These are phyloP conservation scores for Colletotrichum ledebouriae DNA, from an alignment of 2,329 filamentous ascomycete species.

Conservation along the genomic window DNA sequence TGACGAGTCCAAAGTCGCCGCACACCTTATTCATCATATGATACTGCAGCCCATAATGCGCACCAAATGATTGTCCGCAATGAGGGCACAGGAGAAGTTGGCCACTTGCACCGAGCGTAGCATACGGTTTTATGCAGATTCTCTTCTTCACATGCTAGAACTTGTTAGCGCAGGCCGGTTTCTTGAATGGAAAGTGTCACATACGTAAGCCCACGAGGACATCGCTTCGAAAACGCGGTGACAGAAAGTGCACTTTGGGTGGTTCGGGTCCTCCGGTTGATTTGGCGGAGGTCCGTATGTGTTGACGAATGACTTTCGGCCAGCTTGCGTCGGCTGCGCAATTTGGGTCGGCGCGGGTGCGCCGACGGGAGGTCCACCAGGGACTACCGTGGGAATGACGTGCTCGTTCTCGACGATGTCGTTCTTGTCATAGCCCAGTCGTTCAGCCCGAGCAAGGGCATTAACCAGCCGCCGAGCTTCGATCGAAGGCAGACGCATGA, in stretches of 20 bases:
- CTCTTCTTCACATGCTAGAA: constrained; percentile 53
- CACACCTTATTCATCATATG: constrained; percentile 62
- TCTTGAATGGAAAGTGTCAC: not conserved
- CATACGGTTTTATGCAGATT: constrained; percentile 49
- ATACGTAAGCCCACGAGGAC: constrained; percentile 38
- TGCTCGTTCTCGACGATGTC: constrained; percentile 64
- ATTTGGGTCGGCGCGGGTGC: not conserved
- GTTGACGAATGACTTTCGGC: not conserved
- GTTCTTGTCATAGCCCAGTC: constrained; percentile 66
- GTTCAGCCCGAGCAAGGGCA: constrained; percentile 67
- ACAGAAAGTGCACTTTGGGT: constrained; percentile 41
- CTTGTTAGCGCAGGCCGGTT: not conserved
- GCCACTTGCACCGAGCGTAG: constrained; percentile 42
- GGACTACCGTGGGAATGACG: constrained; percentile 51
- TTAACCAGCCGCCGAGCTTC: constrained; percentile 68
- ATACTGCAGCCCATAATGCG: constrained; percentile 57
- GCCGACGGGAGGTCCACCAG: not conserved
- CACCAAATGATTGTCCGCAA: constrained; percentile 62
- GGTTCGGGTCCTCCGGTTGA: not conserved
- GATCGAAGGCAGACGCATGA: constrained; percentile 65
- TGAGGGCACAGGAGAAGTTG: constrained; percentile 53
- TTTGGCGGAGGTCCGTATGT: not conserved
- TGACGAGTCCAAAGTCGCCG: constrained; percentile 52
- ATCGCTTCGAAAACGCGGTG: constrained; percentile 37
- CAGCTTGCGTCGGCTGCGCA: not conserved